These are phyloP conservation scores for Solanum tacnaense DNA, from an alignment of 257 asterid species.

Conservation along the genomic window DNA sequence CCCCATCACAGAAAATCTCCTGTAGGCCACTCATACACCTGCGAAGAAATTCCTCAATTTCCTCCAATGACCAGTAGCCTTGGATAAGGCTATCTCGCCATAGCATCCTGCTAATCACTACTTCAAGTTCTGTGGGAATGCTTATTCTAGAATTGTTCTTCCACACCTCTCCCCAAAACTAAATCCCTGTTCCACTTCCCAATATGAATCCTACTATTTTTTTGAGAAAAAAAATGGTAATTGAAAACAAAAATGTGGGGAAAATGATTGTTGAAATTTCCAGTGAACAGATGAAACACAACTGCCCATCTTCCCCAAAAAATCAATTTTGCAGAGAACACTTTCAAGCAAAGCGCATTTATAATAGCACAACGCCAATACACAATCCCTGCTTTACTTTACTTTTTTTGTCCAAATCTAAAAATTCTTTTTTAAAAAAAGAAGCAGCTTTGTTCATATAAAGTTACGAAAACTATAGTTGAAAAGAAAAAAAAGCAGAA, in stretches of 20 bases:
- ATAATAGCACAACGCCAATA: conserved; percentile 19
- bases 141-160: neutral
- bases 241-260: conserved; percentile 13
- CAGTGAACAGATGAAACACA: conserved; percentile 29
- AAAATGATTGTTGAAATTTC: conserved; percentile 50
- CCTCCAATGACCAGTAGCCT: neutral
- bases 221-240: neutral
- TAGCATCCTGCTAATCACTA: neutral
- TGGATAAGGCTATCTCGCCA: neutral
- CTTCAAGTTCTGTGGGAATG: neutral
- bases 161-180: neutral
- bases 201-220: neutral
- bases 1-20: neutral
- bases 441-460: neutral
- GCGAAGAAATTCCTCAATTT: neutral
- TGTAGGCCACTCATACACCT: neutral
- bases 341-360: conserved; percentile 44
- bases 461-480: neutral
- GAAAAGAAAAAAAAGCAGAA: neutral
- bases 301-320: conserved; percentile 49
- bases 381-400: conserved; percentile 33
- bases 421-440: neutral
- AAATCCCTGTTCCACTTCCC: neutral
- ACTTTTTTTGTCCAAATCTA: neutral
- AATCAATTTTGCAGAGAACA: conserved; percentile 26